Conservation (phyloP, 805 yeast genomes). For the Nakazawaea wickerhamii region DNA sequence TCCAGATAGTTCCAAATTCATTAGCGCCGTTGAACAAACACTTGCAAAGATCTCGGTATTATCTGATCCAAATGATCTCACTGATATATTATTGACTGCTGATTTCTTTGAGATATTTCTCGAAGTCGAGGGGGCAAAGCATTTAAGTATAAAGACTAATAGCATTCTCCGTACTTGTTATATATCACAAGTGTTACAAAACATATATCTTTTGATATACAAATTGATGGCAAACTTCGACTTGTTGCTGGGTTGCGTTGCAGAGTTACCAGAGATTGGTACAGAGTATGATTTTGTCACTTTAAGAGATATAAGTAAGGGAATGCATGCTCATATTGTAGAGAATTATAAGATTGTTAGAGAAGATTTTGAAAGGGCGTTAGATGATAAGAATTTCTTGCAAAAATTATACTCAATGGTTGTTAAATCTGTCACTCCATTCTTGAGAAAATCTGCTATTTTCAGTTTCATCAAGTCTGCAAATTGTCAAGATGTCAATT, state of each 20-base stretch:
- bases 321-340: conserved; percentile 14
- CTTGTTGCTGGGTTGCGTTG: neutral
- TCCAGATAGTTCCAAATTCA: neutral
- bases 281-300: conserved; percentile 1
- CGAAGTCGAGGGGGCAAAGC: conserved; percentile 42
- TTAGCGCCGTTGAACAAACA: conserved; percentile 9
- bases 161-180: conserved; percentile 44
- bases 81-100: conserved; percentile 14
- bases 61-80: conserved; percentile 5
- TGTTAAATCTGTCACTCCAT: conserved; percentile 55
- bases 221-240: conserved; percentile 17
- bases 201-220: conserved; percentile 21
- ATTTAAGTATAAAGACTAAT: conserved; percentile 39
- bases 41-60: conserved; percentile 21
- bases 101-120: conserved; percentile 54
- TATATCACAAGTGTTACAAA: conserved; percentile 48
- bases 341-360: neutral
- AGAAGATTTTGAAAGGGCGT: neutral
- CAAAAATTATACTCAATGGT: conserved; percentile 46
- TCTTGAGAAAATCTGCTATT: conserved; percentile 56
- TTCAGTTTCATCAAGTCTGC: conserved; percentile 51
- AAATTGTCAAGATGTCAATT: conserved; percentile 28
- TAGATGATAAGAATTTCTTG: conserved; percentile 25
- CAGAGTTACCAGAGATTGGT: neutral
- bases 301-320: conserved; percentile 12